These are phyloP conservation scores for Aspergillus sp. DNA, from an alignment of 2,329 filamentous ascomycete species.

Conservation along the genomic window DNA sequence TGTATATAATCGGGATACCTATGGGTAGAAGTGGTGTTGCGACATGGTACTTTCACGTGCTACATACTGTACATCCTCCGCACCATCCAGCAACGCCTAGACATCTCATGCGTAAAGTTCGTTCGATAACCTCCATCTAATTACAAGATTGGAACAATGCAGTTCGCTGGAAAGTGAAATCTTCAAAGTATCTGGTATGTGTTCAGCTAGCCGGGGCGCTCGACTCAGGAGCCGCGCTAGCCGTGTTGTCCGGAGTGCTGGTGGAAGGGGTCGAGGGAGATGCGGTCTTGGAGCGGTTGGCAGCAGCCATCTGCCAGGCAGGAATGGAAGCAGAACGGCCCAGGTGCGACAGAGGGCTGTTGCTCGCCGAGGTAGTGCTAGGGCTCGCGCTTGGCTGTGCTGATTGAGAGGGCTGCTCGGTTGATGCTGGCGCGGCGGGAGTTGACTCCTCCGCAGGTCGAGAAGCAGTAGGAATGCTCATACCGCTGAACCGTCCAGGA, in stretches of 20 bases:
- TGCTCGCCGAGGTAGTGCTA: constrained; percentile 31
- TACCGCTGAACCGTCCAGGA: constrained; percentile 33
- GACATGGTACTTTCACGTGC: background rate
- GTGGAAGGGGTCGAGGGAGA: constrained; percentile 30
- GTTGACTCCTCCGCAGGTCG: constrained; percentile 25
- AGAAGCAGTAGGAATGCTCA: constrained; percentile 24
- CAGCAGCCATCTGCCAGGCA: constrained; percentile 75
- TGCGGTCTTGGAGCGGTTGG: constrained; percentile 51
- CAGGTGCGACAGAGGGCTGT: constrained; percentile 53
- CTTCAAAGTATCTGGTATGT: constrained; percentile 1
- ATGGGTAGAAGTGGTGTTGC: background rate
- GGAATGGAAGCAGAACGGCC: constrained; percentile 68
- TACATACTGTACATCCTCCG: background rate
- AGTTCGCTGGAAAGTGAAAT: constrained; percentile 3
- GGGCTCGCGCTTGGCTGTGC: constrained; percentile 33
- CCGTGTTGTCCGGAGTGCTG: constrained; percentile 20
- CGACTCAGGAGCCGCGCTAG: constrained; percentile 22
- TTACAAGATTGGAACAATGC: background rate
- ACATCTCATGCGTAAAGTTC: background rate
- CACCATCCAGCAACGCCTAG: background rate
- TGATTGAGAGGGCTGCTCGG: constrained; percentile 30
- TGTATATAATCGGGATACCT: background rate
- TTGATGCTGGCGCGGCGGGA: constrained; percentile 30
- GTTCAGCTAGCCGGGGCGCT: constrained; percentile 33
- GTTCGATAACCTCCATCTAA: background rate